Conservation (phyloP, 208 protist genomes). For the Leishmania aethiopica region DNA sequence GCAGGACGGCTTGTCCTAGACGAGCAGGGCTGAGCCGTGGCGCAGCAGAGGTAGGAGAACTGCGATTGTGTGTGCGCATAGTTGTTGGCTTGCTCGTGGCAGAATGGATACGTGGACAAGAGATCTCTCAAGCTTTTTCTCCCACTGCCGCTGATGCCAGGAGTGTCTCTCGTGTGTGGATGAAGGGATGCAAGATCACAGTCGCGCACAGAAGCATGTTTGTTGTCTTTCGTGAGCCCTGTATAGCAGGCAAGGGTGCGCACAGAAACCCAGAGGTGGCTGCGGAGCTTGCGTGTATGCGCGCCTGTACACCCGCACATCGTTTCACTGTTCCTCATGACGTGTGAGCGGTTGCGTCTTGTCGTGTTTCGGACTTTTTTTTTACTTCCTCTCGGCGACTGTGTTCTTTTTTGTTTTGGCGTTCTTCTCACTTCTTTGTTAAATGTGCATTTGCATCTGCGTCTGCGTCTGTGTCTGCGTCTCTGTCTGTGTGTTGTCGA, state of each 20-base stretch:
- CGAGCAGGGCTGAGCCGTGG: not conserved
- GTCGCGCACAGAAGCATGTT: not conserved
- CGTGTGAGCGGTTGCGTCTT: not conserved
- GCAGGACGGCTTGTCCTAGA: not conserved
- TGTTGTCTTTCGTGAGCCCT: not conserved
- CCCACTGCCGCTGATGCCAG: not conserved
- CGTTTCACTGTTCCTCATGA: not conserved
- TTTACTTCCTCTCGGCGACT: not conserved
- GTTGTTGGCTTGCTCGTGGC: not conserved
- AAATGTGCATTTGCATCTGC: not conserved
- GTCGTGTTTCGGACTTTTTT: not conserved
- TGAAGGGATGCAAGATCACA: not conserved
- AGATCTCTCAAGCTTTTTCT: too few relatives aligned
- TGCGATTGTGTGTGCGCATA: not conserved
- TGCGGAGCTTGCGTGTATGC: not conserved
- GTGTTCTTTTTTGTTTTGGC: not conserved
- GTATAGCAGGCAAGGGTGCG: not conserved
- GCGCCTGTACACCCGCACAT: not conserved
- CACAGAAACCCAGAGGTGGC: not conserved
- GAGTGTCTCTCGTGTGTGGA: not conserved
- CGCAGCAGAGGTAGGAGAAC: not conserved
- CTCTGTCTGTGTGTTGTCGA: not conserved
- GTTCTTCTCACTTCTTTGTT: not conserved
- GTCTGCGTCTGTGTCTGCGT: not conserved
- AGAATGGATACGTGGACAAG: not conserved